Evolutionary conservation across 2,329 filamentous ascomycete genomes (phyloP), one percentile per base, ranked within the genome.

Genomic region (Pyrenophora graminea): DNA sequence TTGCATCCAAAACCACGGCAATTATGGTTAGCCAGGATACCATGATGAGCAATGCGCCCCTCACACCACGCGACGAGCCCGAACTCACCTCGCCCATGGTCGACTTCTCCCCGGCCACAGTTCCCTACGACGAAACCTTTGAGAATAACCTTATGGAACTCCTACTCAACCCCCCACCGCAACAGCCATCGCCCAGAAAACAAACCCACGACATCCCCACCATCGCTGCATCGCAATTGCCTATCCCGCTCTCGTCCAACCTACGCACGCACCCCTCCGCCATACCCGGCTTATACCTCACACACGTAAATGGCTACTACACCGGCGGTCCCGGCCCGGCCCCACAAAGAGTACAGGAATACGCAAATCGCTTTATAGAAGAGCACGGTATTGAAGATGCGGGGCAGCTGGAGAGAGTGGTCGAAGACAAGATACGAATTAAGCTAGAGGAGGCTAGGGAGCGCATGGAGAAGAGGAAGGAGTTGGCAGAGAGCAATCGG

Each of bases 291-390:
- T 52, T 80, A 10, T 67, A 67, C 30, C 71, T 80, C 45, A 80
- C 78, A 0, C 77, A 80, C 53, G 68, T 69, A 2, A 71, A 74
- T 8, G 78, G 78, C n/a, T 77, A 76, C 38, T 66, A 78, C 23
- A 77, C 78, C 38, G 78, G 78, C n/a, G 78, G 78, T 1, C 76
- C 76, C 1, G 75, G 75, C 1, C 71, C 77, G 1, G 66, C 71
- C 9, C 69, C 74, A 3, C 55, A 62, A 4, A 68, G 72, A 1
- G 61, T 71, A 1, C 37, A 49, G 12, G 64, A 63, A 10, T 79
- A 76, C 56, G 70, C 74, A 2, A 63, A 72, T 36, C 63, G 72
- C 38, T 78, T 79, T 46, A 69, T 78, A 2, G 45, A 55, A 19
- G 67, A 73, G 45, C 62, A 76, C 45, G 59, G 63, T 3, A 67